Conservation (phyloP, 805 yeast genomes). For the Teunomyces atbi region DNA sequence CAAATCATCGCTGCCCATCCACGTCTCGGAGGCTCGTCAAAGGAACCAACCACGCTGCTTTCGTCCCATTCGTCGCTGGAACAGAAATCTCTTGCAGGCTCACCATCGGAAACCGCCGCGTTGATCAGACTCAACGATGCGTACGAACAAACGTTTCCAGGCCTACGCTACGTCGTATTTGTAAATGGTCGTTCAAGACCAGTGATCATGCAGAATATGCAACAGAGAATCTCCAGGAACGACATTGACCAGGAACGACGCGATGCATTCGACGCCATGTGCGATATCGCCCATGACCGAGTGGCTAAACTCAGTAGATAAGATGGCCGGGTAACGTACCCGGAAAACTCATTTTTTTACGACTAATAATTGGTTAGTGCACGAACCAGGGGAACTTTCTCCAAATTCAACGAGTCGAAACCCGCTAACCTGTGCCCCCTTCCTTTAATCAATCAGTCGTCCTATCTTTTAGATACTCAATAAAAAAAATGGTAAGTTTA, state of each 20-base stretch:
- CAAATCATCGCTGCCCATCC: constrained; percentile 90
- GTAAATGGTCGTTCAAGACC: constrained; percentile 78
- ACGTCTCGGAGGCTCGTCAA: constrained; percentile 54
- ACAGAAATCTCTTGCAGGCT: constrained; percentile 59
- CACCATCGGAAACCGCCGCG: constrained; percentile 48
- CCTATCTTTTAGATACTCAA: constrained; percentile 1
- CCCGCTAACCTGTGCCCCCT: neutral
- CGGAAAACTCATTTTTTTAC: neutral
- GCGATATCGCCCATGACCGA: constrained; percentile 85
- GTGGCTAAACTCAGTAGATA: constrained; percentile 43
- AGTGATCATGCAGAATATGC: constrained; percentile 47
- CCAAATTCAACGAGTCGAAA: neutral
- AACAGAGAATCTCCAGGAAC: constrained; percentile 45
- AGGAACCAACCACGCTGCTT: constrained; percentile 33
- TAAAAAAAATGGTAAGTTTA: constrained; percentile 2
- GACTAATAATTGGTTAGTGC: neutral
- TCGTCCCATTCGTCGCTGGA: constrained; percentile 69
- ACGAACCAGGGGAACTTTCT: neutral
- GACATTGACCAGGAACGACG: constrained; percentile 54
- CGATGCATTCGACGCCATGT: constrained; percentile 83
- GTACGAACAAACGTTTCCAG: constrained; percentile 63
- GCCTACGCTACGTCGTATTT: constrained; percentile 82
- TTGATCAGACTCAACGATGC: constrained; percentile 53
- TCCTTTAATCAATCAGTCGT: neutral
- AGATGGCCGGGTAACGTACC: neutral